Evolutionary conservation across 495 filamentous ascomycete genomes (phyloP).

Genomic region (Lichenothelia convexa): DNA sequence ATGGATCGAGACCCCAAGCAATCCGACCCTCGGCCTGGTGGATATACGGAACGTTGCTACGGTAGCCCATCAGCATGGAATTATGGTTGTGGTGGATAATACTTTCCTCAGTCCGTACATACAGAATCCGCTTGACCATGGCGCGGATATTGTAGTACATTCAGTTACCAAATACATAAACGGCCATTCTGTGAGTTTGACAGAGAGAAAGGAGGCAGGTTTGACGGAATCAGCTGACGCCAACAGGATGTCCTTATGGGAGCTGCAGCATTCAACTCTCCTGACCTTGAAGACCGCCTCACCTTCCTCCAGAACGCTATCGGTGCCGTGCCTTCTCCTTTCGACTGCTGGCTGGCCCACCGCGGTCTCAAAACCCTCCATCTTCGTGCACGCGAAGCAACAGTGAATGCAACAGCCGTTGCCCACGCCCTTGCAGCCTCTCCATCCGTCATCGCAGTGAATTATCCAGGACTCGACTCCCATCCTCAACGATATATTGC

Average conservation of each 20-base stretch:
- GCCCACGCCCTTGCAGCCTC: constrained; percentile 60
- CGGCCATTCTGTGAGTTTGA: constrained; percentile 74
- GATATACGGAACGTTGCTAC: constrained; percentile 74
- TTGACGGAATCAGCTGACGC: too few species aligned
- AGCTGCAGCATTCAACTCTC: constrained; percentile 83
- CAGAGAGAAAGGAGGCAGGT: too few species aligned
- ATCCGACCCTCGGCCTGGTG: constrained; percentile 80
- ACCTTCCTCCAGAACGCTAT: constrained; percentile 94
- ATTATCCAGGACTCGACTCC: constrained; percentile 81
- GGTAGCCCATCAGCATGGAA: constrained; percentile 69
- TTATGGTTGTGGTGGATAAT: constrained; percentile 95
- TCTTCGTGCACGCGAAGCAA: constrained; percentile 71
- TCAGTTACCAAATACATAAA: constrained; percentile 99
- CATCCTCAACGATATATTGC: constrained; percentile 77
- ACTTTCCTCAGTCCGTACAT: constrained; percentile 93
- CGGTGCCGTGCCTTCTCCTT: constrained; percentile 81
- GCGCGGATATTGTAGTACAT: constrained; percentile 96
- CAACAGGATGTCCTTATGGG: constrained; percentile 99
- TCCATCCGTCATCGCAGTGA: constrained; percentile 70
- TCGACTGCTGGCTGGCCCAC: constrained; percentile 99
- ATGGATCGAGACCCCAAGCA: constrained; percentile 93
- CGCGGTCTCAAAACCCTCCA: constrained; percentile 94
- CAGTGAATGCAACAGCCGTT: constrained; percentile 59
- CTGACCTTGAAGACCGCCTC: constrained; percentile 54
- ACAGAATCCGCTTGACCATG: constrained; percentile 87